Base-by-base conservation (phyloP, 495 filamentous ascomycete genomes). In the Parmelia sp. region DNA sequence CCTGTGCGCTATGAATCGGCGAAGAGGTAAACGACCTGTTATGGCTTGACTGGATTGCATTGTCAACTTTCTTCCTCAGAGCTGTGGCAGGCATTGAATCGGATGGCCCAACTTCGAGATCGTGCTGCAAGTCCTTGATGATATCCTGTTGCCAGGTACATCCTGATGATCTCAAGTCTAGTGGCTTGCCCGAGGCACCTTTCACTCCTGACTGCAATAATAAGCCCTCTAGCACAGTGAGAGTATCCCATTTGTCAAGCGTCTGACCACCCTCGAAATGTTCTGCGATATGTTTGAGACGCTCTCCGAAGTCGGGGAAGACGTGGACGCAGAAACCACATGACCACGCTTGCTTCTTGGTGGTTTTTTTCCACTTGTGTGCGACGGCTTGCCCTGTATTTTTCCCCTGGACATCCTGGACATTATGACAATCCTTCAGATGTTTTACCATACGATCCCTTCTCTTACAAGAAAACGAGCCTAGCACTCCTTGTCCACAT, bases 321-420 rank as follows among this genome's bases (percentile, higher is more conserved):
- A 35, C 2, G 21, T 42, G 12, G 17, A n/a, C 27, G 15, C 61
- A 63, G 49, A 63, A 63, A 1, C 61, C 61, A 55, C 61, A 63
- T 0, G 61, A 57, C 36, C 37, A 57, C 15, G 61, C 36, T 57
- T 63, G 36, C 39, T 63, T 57, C 15, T 56, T 29, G 17, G 37
- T 23, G 1, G 19, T 23, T 19, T 56, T 40, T 27, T 55, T 31
- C 61, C 61, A 63, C 27, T 63, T 63, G 10, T 57, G 21, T 17
- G 61, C 61, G 3, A 63, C 39, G 11, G 51, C 35, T 14, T 39
- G 9, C 12, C 31, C 61, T 12, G 33, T 17, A 2, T 21, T 37
- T 35, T 42, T 42, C 21, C 14, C 27, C 5, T 31, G 49, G 15
- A 63, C 42, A 0, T 25, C 29, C n/a, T n/a, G n/a, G n/a, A n/a